phyloP scores from a whole-genome alignment of 345 rosid species.

The Populus pruinosa region DNA sequence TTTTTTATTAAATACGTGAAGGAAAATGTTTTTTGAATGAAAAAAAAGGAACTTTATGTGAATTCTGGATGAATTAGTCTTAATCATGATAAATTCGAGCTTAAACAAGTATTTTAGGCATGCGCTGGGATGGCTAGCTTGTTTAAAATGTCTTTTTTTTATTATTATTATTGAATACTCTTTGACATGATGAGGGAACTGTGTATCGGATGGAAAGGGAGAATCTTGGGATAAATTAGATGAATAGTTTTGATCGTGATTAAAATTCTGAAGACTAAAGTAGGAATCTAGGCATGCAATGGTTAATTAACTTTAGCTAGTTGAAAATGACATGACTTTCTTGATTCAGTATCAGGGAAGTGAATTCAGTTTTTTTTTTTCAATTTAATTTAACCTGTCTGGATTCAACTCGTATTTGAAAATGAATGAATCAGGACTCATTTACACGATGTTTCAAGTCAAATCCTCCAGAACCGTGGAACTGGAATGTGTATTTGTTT shows the following conservation, averaged over 20 bases:
- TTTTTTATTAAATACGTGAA: background rate
- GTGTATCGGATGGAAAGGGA: background rate
- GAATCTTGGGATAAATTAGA: background rate
- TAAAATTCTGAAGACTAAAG: background rate
- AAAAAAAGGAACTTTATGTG: background rate
- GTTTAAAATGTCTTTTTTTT: no score
- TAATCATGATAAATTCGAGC: no score
- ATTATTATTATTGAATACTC: background rate
- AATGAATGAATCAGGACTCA: conserved; percentile 50
- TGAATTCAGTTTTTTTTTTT: no score
- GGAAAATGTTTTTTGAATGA: background rate
- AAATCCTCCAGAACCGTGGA: conserved; percentile 92
- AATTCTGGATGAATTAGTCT: conserved; percentile 6
- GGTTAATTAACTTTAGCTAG: background rate
- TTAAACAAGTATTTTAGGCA: background rate
- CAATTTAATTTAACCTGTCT: no score
- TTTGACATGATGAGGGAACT: background rate
- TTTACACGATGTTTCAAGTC: conserved; percentile 97
- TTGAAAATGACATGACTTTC: background rate
- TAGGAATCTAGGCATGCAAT: background rate
- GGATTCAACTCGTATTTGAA: background rate
- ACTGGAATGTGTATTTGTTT: conserved; percentile 89
- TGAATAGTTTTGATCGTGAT: background rate
- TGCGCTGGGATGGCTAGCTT: background rate
- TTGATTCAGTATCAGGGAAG: background rate